These are phyloP conservation scores for Penicillium nucicola DNA, from an alignment of 495 filamentous ascomycete genomes.

Conservation along the genomic window DNA sequence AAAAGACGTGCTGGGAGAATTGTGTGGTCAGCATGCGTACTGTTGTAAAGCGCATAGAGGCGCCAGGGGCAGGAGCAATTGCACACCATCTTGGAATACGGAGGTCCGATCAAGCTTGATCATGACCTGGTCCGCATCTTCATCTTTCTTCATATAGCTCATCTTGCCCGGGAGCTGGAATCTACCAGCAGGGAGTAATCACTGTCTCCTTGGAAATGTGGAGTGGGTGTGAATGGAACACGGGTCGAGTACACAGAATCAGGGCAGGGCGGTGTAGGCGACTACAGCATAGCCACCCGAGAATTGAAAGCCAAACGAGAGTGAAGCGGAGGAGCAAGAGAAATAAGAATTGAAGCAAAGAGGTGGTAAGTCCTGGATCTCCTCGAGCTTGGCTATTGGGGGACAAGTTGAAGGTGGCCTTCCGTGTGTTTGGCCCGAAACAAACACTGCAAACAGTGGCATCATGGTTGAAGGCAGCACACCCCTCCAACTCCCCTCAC, in stretches of 20 bases:
- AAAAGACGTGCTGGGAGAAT: constrained; percentile 79
- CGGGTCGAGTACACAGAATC: constrained; percentile 26
- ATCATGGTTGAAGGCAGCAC: constrained; percentile 19
- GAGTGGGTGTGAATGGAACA: constrained; percentile 24
- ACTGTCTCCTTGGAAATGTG: constrained; percentile 17
- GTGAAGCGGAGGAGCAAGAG: not conserved
- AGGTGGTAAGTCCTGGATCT: constrained; percentile 16
- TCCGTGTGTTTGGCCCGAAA: constrained; percentile 38
- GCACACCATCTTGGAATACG: constrained; percentile 96
- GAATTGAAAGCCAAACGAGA: constrained; percentile 4
- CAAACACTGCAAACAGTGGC: constrained; percentile 50
- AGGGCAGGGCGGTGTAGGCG: constrained; percentile 31
- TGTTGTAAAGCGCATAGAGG: constrained; percentile 9
- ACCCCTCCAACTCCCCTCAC: constrained; percentile 4
- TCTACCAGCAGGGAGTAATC: constrained; percentile 32
- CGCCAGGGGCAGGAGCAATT: constrained; percentile 22
- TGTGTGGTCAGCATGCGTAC: constrained; percentile 18
- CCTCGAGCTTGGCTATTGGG: constrained; percentile 30
- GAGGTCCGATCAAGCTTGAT: constrained; percentile 97
- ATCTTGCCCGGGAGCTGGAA: constrained; percentile 53
- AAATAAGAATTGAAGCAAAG: constrained; percentile 5
- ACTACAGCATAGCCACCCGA: constrained; percentile 25
- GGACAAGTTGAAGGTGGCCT: constrained; percentile 49
- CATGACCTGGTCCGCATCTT: constrained; percentile 89
- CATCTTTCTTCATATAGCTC: constrained; percentile 98